A percentile compares a stretch with the other conserved stretches of the same genome.
Conservation (phyloP, 2,329 filamentous ascomycete species). For the Fusarium equiseti region DNA sequence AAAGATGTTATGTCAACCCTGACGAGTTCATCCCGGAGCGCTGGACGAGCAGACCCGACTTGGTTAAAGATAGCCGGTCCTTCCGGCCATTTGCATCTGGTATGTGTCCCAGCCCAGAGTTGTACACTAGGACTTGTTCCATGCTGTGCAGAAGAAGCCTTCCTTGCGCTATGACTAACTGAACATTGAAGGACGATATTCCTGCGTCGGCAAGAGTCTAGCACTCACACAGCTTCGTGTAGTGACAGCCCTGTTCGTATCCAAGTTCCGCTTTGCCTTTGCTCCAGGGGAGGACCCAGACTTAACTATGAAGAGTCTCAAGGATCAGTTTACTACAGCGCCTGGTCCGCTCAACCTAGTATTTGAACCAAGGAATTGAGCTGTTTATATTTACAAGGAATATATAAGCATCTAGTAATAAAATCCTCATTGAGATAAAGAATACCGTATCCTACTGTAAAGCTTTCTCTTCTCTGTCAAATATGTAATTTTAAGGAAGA, state of each 20-base stretch:
- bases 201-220: fast-evolving
- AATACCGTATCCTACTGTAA: too few species aligned
- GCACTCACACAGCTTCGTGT: background rate
- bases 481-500: too few species aligned
- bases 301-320: fast-evolving
- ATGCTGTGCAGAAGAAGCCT: too few species aligned
- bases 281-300: fast-evolving
- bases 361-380: background rate
- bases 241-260: background rate
- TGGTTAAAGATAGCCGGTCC: background rate
- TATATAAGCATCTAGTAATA: too few species aligned
- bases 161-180: background rate
- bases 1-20: background rate
- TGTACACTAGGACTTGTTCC: fast-evolving
- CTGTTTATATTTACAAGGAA: fast-evolving
- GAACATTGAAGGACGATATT: background rate
- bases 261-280: background rate
- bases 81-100: background rate
- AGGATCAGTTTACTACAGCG: background rate
- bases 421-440: too few species aligned
- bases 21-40: background rate
- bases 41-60: background rate
- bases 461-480: too few species aligned
- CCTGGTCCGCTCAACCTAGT: background rate
- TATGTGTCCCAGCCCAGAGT: background rate